Base-by-base conservation (phyloP, 2,329 filamentous ascomycete genomes). In the Xylaria sp. region DNA sequence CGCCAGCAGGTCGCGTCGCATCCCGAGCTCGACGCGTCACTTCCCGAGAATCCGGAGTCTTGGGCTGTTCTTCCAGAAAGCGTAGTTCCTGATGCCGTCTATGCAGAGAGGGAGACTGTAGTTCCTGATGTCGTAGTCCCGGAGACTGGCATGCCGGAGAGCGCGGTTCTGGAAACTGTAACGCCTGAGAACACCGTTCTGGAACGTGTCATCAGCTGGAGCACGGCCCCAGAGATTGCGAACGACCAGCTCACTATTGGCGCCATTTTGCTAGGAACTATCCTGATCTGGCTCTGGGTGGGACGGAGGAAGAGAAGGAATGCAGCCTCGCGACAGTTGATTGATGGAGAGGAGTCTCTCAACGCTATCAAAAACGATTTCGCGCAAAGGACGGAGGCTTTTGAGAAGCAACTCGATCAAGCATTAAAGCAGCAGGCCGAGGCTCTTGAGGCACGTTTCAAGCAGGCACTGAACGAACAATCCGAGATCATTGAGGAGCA, bases 361-460 rank as follows among this genome's bases (percentile, higher is more conserved):
- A 62, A 60, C 31, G 44, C 57, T 13, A 54, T 64, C 17, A 58
- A 59, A 37, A 60, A 49, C 48, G 64, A 64, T 31, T 62, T 62
- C 25, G 51, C 56, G 21, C 55, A 67, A 41, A 65, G 49, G 40
- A 66, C 65, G 29, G 63, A 66, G 23, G 63, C 60, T 4, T 40
- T 68, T 9, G 58, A 68, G 56, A 54, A 62, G 48, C 53, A 57
- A 31, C 66, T 67, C 17, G 63, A 64, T 19, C 56, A 65, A 23
- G 46, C 49, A 4, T 47, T 71, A 29, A 61, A 54, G 31, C 41
- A 60, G 15, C 60, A 65, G 15, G 43, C 59, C 27, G 61, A 61
- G 21, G 52, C 58, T 37, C 51, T 69, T n/a, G 68, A 70, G 54
- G 58, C 60, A 25, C 63, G 58, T 40, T 63, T 68, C 25, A 62